phyloP scores from a whole-genome alignment of 306 rosid genomes.

The Elaeagnus macrophylla region DNA sequence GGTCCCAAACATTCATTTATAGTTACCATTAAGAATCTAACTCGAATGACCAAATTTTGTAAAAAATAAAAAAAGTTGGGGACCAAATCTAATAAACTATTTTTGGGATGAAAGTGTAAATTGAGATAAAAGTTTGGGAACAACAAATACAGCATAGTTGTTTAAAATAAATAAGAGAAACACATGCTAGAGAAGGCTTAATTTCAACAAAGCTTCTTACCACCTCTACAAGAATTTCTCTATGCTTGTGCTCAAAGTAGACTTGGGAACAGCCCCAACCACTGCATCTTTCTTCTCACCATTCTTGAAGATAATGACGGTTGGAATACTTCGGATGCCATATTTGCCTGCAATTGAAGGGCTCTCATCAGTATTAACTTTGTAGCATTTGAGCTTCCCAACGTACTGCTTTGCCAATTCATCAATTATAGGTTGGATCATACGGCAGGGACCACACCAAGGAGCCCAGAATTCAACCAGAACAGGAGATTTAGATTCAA shows the following conservation, averaged over 20 bases:
- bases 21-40: too few species aligned
- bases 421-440: conserved; percentile 79
- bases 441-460: conserved; percentile 99
- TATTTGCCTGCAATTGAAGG: conserved; percentile 55
- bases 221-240: conserved; percentile 71
- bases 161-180: conserved; percentile 15
- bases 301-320: conserved; percentile 63
- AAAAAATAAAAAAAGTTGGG: too few species aligned
- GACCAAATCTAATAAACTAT: too few species aligned
- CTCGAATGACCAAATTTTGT: too few species aligned
- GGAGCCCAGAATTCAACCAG: conserved; percentile 99
- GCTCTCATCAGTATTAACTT: conserved; percentile 66
- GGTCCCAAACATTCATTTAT: too few species aligned
- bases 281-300: conserved; percentile 85
- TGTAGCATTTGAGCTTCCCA: conserved; percentile 82
- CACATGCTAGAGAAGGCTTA: conserved; percentile 25
- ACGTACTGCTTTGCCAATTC: conserved; percentile 57
- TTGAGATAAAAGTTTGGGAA: too few species aligned
- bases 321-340: conserved; percentile 88
- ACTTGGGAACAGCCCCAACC: conserved; percentile 81
- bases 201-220: conserved; percentile 25
- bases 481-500: conserved; percentile 48
- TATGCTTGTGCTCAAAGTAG: conserved; percentile 61
- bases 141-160: too few species aligned
- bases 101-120: too few species aligned